Evolutionary conservation across 148 eudicot species (phyloP).

Genomic region (Rhododendron kiyosumense): DNA sequence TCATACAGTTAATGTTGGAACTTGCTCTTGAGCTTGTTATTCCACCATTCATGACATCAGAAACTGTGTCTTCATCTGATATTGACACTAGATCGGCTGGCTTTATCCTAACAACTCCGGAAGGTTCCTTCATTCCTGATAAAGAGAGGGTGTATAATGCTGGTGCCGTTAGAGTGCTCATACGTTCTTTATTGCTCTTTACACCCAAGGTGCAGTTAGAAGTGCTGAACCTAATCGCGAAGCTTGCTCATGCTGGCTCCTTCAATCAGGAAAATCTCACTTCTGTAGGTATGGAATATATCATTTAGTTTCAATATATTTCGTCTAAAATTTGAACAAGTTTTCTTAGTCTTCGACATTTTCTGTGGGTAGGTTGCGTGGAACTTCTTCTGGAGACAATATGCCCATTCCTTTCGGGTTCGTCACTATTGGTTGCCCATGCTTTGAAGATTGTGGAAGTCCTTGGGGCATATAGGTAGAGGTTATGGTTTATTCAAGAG

Average conservation of each 20-base stretch:
- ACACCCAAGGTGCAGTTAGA: conserved; percentile 97
- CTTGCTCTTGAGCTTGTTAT: conserved; percentile 89
- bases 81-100: conserved; percentile 41
- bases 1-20: conserved; percentile 81
- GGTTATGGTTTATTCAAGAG: background rate
- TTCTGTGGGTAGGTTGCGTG: conserved; percentile 69
- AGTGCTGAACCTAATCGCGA: conserved; percentile 71
- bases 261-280: conserved; percentile 95
- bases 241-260: conserved; percentile 86
- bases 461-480: conserved; percentile 92
- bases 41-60: conserved; percentile 73
- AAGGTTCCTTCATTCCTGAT: conserved; percentile 62
- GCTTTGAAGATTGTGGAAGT: conserved; percentile 83
- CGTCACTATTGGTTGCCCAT: conserved; percentile 74
- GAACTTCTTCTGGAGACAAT: conserved; percentile 91
- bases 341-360: conserved; percentile 11
- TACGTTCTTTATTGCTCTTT: conserved; percentile 84
- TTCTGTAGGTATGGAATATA: conserved; percentile 64
- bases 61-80: conserved; percentile 31
- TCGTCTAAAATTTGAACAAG: background rate
- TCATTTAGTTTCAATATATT: conserved; percentile 7
- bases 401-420: conserved; percentile 74
- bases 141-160: conserved; percentile 86
- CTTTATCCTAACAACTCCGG: conserved; percentile 54
- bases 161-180: conserved; percentile 76